Base-by-base conservation (phyloP, 345 rosid species). In the Aethionema arabicum region DNA sequence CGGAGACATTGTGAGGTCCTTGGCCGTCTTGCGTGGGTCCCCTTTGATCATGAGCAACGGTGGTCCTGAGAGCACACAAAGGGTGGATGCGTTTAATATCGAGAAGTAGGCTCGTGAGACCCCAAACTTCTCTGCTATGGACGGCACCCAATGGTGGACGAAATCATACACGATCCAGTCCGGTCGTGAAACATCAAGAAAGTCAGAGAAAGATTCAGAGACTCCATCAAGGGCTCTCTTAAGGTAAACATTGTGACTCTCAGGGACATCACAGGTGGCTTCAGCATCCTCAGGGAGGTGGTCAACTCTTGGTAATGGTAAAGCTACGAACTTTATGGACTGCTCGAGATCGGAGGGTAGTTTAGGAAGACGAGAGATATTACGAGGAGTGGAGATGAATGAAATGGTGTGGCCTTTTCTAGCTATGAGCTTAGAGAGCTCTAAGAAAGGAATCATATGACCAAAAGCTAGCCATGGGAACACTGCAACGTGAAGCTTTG, bases 151-250 rank as follows among this genome's bases (percentile, higher is more conserved):
- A 47, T 60, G 58, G 14, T 68, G 55, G 29, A 64, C 52, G 41
- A 62, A 75, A 30, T 75, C 79, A 52, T 54, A 66, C 7, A 76
- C 16, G 15, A 76, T 40, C 79, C 79, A 76, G 43, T 71, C 70
- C 1, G 73, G 73, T 0, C 13, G 6, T 11, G 53, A 41, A 4
- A 45, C 2, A 30, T 53, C 42, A 1, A 76, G 63, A 12, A 76
- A 47, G 4, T 10, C 8, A 51, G 10, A 11, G 39, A 76, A 9
- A 10, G 61, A 52, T 8, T 39, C 31, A 3, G 58, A 43, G 10
- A 76, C 60, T 11, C 40, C 30, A 27, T 76, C 76, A 8, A 42
- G 67, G 5, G 77, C 75, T 7, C 62, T 52, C 31, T 76, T 79
- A 2, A 21, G 27, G 27, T 21, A 21, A 21, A 21, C 27, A 2